Percentiles rank a stretch among this genome's conserved stretches.
These are phyloP conservation scores for Saccharomycopsis schoenii DNA, from an alignment of 805 yeast genomes.

Conservation along the genomic window DNA sequence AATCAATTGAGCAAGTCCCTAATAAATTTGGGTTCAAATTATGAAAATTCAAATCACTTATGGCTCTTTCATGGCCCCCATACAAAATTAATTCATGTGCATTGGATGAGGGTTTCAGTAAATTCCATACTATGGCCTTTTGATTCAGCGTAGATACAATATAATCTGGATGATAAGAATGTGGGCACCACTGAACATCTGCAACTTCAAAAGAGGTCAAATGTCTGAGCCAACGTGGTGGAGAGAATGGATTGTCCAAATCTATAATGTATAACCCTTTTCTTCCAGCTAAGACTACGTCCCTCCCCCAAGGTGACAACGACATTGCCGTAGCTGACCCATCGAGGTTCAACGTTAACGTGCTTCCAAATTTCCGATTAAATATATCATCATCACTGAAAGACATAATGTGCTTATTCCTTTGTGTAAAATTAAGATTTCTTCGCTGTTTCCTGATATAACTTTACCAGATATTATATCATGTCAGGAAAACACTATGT, in stretches of 20 bases:
- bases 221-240: constrained; percentile 91
- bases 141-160: constrained; percentile 91
- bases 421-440: neutral
- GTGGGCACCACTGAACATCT: constrained; percentile 98
- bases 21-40: constrained; percentile 75
- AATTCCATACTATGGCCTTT: constrained; percentile 91
- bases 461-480: neutral
- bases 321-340: constrained; percentile 90
- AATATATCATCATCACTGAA: neutral
- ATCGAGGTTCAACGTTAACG: constrained; percentile 31
- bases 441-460: neutral
- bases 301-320: constrained; percentile 81
- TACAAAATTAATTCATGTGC: constrained; percentile 86
- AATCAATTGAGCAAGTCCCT: constrained; percentile 91
- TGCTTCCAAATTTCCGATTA: constrained; percentile 9
- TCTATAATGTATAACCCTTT: constrained; percentile 84
- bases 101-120: constrained; percentile 47
- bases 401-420: neutral
- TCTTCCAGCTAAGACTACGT: constrained; percentile 79
- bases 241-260: constrained; percentile 87
- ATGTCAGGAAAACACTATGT: neutral
- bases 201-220: constrained; percentile 97
- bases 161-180: constrained; percentile 76
- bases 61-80: constrained; percentile 86
- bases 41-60: constrained; percentile 91